Conservation (phyloP, 2,329 filamentous ascomycete species). For the Penicillium freii region DNA sequence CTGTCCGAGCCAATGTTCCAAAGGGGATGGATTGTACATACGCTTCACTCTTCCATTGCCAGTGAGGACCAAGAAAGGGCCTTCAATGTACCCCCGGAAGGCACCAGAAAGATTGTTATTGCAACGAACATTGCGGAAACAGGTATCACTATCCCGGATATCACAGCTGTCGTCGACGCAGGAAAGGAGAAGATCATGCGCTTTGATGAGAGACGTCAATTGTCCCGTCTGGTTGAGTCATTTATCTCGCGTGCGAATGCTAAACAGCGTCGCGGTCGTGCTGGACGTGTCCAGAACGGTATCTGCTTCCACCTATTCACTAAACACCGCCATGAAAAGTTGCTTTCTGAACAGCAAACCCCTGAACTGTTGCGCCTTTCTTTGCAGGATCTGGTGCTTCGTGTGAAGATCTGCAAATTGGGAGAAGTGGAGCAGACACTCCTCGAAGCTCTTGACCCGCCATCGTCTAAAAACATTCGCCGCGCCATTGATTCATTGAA, state of each 20-base stretch:
- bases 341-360: conserved; percentile 87
- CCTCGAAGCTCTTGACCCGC: conserved; percentile 82
- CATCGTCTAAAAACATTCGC: conserved; percentile 86
- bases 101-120: conserved; percentile 86
- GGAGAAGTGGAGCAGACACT: conserved; percentile 90
- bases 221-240: conserved; percentile 86
- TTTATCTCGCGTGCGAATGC: conserved; percentile 96
- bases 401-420: conserved; percentile 96
- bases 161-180: conserved; percentile 94
- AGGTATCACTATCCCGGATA: conserved; percentile 96
- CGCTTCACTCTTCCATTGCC: conserved; percentile 89
- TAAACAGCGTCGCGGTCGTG: conserved; percentile 89
- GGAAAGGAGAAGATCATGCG: conserved; percentile 96
- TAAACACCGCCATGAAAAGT: conserved; percentile 76
- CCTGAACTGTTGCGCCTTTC: conserved; percentile 95
- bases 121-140: conserved; percentile 98
- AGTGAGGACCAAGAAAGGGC: conserved; percentile 95
- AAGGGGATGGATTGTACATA: conserved; percentile 78
- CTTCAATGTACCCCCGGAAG: conserved; percentile 78
- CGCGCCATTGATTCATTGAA: conserved; percentile 89
- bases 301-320: conserved; percentile 97
- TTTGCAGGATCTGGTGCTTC: conserved; percentile 88
- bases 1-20: conserved; percentile 72
- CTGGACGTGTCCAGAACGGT: conserved; percentile 91
- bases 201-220: conserved; percentile 87